Percentiles rank a stretch among this genome's conserved stretches.
Evolutionary conservation across 2,329 filamentous ascomycete species (phyloP).

Genomic region (Scortechinia acanthostroma): DNA sequence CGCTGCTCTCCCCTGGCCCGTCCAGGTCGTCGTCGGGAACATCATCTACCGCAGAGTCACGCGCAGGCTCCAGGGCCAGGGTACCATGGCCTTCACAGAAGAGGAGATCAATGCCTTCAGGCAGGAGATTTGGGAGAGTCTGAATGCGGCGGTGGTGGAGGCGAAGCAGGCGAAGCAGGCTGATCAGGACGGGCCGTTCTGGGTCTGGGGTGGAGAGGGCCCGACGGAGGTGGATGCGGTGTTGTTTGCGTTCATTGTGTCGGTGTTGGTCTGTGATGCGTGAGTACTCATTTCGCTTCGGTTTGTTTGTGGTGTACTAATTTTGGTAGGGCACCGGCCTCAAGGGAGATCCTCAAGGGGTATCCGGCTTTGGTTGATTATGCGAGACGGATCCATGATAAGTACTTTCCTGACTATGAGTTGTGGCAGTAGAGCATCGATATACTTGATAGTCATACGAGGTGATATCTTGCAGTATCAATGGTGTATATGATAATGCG

Average conservation of each 20-base stretch:
- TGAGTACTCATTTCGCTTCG: slow-evolving; percentile 25
- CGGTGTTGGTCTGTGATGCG: slow-evolving; percentile 41
- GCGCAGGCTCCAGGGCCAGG: slow-evolving; percentile 44
- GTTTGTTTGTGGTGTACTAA: slow-evolving; percentile 7
- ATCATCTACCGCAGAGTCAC: slow-evolving; percentile 33
- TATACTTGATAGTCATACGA: no score
- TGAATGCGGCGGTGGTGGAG: slow-evolving; percentile 33
- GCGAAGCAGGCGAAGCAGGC: no score
- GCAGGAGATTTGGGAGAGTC: slow-evolving; percentile 41
- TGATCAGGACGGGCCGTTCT: slow-evolving; percentile 33
- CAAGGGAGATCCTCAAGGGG: slow-evolving; percentile 29
- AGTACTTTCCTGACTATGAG: slow-evolving; percentile 51
- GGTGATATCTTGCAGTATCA: no score
- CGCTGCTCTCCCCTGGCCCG: slow-evolving; percentile 36
- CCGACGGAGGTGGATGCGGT: slow-evolving; percentile 50
- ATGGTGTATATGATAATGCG: no score
- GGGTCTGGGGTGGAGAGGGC: slow-evolving; percentile 40
- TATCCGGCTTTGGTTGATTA: slow-evolving; percentile 45
- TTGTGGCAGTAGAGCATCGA: slow-evolving; percentile 16
- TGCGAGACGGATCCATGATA: slow-evolving; percentile 41
- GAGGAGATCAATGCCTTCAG: slow-evolving; percentile 37
- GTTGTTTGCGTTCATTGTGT: slow-evolving; percentile 48
- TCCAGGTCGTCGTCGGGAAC: slow-evolving; percentile 39
- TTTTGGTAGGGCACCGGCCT: slow-evolving; percentile 33
- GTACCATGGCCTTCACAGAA: slow-evolving; percentile 37